These are phyloP conservation scores for Komagataella kurtzmanii DNA, from an alignment of 805 yeast genomes.

Conservation along the genomic window DNA sequence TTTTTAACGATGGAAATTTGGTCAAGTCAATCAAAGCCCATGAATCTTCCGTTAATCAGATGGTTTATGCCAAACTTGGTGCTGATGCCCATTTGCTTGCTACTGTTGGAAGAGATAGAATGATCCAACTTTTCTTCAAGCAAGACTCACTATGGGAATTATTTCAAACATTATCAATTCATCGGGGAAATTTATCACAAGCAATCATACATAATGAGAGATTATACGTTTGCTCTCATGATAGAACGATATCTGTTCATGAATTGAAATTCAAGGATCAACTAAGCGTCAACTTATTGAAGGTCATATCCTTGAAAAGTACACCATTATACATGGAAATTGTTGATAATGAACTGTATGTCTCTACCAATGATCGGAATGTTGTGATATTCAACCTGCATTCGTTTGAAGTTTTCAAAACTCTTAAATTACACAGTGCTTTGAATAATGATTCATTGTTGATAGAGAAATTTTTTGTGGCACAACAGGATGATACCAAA, in stretches of 20 bases:
- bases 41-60: slow-evolving; percentile 35
- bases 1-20: slow-evolving; percentile 10
- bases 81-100: slow-evolving; percentile 16
- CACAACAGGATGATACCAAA: neutral
- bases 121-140: slow-evolving; percentile 38
- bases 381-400: slow-evolving; percentile 24
- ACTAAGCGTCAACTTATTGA: slow-evolving; percentile 21
- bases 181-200: slow-evolving; percentile 36
- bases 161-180: slow-evolving; percentile 45
- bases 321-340: slow-evolving; percentile 33
- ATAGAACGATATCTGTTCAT: slow-evolving; percentile 47
- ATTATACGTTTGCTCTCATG: slow-evolving; percentile 44
- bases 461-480: slow-evolving; percentile 27
- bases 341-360: slow-evolving; percentile 24
- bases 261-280: slow-evolving; percentile 11
- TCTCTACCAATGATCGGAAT: slow-evolving; percentile 39
- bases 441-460: slow-evolving; percentile 27
- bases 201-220: slow-evolving; percentile 17
- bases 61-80: slow-evolving; percentile 20
- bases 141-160: slow-evolving; percentile 28
- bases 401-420: slow-evolving; percentile 18
- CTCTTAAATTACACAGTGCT: slow-evolving; percentile 24
- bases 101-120: slow-evolving; percentile 47
- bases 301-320: slow-evolving; percentile 33
- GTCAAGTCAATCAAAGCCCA: slow-evolving; percentile 27